Evolutionary conservation across 176 grass and related monocot genomes (phyloP), one percentile per base, ranked within the genome.

Genomic region (Typha latifolia): DNA sequence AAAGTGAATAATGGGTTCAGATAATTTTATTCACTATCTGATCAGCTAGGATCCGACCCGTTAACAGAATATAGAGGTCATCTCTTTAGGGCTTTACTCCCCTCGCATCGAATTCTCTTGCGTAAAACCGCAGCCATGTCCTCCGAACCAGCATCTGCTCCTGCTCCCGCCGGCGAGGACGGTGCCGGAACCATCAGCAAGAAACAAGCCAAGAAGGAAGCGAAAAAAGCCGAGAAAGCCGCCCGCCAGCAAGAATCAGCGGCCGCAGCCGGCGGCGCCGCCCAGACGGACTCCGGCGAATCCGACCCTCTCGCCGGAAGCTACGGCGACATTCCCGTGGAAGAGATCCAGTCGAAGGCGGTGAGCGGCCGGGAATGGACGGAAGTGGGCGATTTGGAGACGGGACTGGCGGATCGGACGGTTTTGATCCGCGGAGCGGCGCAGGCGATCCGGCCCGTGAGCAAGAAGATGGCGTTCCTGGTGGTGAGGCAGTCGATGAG

Each of bases 391-490:
- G 66, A 70, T 49, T 78, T 92, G 57, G 73, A 62, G 47, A 62
- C 31, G 12, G 66, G 68, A 43, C 70, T 76, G 9, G 79, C 74
- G 4, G 83, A 73, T 12, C 68, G 76, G 51, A 52, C 55, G 3
- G 88, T 97, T 21, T 77, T 97, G n/a, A 78, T 92, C 69, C 83
- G 93, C 5, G 93, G 88, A 4, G 64, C 47, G 3, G 81, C 83
- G 53, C 88, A 92, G 37, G 68, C 66, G 0, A 80, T 92, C 67
- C 78, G 88, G 19, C 88, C 85, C 0, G 88, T 91, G 29, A 82
- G 89, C 81, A 97, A 89, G 85, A 97, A 96, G 80, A 96, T 92
- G 93, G 93, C 85, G 2, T 97, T 97, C 77, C 47, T 92, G 5
- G 93, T 97, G 24, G 49, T 97, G 24, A 80, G 93, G 51, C 78